These are phyloP conservation scores for Scedosporium boydii DNA, from an alignment of 2,329 filamentous ascomycete species.

Conservation along the genomic window DNA sequence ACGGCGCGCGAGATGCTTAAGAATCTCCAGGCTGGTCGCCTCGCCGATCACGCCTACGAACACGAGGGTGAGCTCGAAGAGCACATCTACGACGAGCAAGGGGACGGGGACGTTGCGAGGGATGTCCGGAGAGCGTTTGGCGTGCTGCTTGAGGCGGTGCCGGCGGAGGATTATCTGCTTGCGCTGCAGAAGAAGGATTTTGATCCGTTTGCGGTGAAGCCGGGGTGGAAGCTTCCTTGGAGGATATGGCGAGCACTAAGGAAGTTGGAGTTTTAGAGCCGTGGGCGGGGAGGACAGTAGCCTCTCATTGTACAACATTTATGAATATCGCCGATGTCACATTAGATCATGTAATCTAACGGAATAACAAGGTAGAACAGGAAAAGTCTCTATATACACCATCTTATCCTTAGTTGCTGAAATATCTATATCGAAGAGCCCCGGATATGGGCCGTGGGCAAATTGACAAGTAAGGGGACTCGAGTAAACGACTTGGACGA, in stretches of 20 bases:
- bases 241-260: slow-evolving; percentile 48
- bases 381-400: too few species aligned
- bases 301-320: background rate
- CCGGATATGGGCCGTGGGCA: too few species aligned
- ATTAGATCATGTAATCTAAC: background rate
- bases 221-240: slow-evolving; percentile 76
- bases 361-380: background rate
- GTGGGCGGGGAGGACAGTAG: background rate
- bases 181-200: slow-evolving; percentile 75
- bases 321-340: background rate
- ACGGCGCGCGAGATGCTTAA: slow-evolving; percentile 87
- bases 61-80: slow-evolving; percentile 63
- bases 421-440: too few species aligned
- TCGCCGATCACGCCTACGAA: slow-evolving; percentile 80
- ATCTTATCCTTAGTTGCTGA: too few species aligned
- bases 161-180: slow-evolving; percentile 69
- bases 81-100: slow-evolving; percentile 35
- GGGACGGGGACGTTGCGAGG: slow-evolving; percentile 24
- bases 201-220: slow-evolving; percentile 62
- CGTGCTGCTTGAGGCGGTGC: slow-evolving; percentile 69
- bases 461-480: too few species aligned
- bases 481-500: too few species aligned
- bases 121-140: slow-evolving; percentile 59
- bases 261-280: slow-evolving; percentile 33
- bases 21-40: slow-evolving; percentile 63